Base-by-base conservation (phyloP, 805 yeast genomes). In the Blastobotrys peoriensis region DNA sequence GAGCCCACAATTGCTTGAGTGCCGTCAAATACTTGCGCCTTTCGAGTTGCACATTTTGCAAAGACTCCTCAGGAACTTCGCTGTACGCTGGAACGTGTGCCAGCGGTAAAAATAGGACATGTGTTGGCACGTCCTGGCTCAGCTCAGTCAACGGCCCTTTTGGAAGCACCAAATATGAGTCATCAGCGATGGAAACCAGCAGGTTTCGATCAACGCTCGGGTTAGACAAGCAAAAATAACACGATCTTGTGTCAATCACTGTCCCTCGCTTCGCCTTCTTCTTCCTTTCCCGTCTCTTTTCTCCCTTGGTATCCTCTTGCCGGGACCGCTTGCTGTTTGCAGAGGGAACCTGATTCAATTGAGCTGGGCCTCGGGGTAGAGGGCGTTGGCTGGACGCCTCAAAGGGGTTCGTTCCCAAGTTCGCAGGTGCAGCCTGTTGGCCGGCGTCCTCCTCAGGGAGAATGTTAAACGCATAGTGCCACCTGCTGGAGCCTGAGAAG, bases 181-280 rank as follows among this genome's bases (percentile, higher is more conserved):
- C 67, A 9, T 73, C 72, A 0, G 86, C 91, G 42, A 89, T 82
- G 0, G 93, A 76, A 0, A 87, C 71, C 9, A 88, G 76, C 83
- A 89, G 78, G 60, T 87, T 94, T 2, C 84, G 70, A 51, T 83
- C 89, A 4, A 84, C 71, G 10, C 79, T 74, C 0, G 95, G 84
- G 56, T 86, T 86, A 1, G 91, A 77, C 16, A 88, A 71, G 59
- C 96, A 88, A 57, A 88, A 86, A 63, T 85, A 88, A 58, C 97
- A 88, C 36, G 68, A 64, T 10, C 67, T 69, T 0, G 91, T 87
- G 0, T 72, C 58, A 2, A 85, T 77, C 10, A 13, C 30, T 25
- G 13, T 13, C 8, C 30, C 30, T 27, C 25, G 33, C 33, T 17
- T 16, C 62, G 47, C 63, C 65, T n/a, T 50, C 19, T 23, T 40